phyloP scores from a whole-genome alignment of 2,329 filamentous ascomycete species.

The Camillea tinctor region DNA sequence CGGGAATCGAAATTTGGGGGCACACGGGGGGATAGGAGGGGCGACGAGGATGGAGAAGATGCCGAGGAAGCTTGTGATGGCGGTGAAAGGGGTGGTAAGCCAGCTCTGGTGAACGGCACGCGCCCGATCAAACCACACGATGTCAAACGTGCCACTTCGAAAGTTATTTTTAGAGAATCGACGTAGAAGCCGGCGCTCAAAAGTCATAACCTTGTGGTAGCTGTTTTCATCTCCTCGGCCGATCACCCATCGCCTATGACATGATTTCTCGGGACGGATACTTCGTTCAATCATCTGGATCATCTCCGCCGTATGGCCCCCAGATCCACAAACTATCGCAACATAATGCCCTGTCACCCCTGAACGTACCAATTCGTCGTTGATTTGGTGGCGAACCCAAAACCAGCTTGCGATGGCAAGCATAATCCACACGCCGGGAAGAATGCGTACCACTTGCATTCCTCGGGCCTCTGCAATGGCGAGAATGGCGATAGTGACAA shows the following conservation, averaged over 20 bases:
- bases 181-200: slow-evolving; percentile 33
- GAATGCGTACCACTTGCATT: neutral
- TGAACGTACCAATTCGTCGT: slow-evolving; percentile 11
- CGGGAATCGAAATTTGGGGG: slow-evolving; percentile 52
- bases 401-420: neutral
- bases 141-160: slow-evolving; percentile 54
- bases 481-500: neutral
- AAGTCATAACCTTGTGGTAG: slow-evolving; percentile 62
- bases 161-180: slow-evolving; percentile 26
- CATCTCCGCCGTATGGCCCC: slow-evolving; percentile 95
- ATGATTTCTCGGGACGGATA: slow-evolving; percentile 46
- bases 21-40: slow-evolving; percentile 23
- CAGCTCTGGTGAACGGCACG: slow-evolving; percentile 80
- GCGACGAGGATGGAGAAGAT: slow-evolving; percentile 56
- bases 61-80: slow-evolving; percentile 61
- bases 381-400: neutral
- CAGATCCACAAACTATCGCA: slow-evolving; percentile 83
- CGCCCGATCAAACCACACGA: slow-evolving; percentile 71
- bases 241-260: slow-evolving; percentile 79
- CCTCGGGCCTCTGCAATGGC: neutral
- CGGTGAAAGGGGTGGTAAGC: slow-evolving; percentile 68
- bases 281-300: slow-evolving; percentile 71
- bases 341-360: slow-evolving; percentile 47
- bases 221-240: slow-evolving; percentile 76
- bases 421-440: slow-evolving; percentile 4